Evolutionary conservation across 2,329 filamentous ascomycete genomes (phyloP).

Genomic region (Colletotrichum navitas): DNA sequence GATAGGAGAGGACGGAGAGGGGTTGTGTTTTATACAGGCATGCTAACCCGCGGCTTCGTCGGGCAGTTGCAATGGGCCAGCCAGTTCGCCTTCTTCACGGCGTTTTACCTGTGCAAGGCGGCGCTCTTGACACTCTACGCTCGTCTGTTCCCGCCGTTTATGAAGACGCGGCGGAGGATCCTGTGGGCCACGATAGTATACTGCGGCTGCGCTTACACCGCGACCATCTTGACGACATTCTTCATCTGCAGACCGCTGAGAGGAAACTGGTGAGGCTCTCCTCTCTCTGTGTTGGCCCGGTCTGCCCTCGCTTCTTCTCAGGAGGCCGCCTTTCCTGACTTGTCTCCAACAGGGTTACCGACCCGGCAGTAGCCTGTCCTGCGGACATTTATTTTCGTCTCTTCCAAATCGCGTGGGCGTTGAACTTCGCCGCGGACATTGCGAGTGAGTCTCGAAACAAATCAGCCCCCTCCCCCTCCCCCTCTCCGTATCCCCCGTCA

Average conservation of each 20-base stretch:
- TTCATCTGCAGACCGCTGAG: neutral
- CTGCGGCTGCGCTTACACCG: constrained; percentile 1
- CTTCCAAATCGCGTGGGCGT: constrained; percentile 9
- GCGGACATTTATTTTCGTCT: neutral
- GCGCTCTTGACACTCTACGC: constrained; percentile 6
- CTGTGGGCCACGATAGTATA: neutral
- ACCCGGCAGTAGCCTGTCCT: constrained; percentile 4
- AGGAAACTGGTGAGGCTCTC: constrained; percentile 7
- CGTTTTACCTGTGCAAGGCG: constrained; percentile 18
- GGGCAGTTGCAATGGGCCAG: constrained; percentile 7
- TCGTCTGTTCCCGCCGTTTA: neutral
- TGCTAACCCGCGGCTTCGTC: too few species aligned
- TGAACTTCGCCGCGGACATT: constrained; percentile 12
- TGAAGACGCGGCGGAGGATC: constrained; percentile 5
- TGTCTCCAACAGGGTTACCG: neutral
- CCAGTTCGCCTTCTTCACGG: constrained; percentile 1
- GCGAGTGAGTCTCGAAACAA: neutral
- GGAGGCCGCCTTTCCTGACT: neutral
- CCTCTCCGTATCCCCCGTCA: neutral
- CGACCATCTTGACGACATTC: neutral
- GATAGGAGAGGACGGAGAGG: neutral
- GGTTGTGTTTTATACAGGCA: neutral
- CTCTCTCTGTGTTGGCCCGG: neutral
- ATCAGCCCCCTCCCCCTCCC: too few species aligned
- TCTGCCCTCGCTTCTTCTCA: neutral